Percentiles rank a stretch among this genome's conserved stretches.
Conservation (phyloP, 495 filamentous ascomycete species). For the Neurospora sp. region DNA sequence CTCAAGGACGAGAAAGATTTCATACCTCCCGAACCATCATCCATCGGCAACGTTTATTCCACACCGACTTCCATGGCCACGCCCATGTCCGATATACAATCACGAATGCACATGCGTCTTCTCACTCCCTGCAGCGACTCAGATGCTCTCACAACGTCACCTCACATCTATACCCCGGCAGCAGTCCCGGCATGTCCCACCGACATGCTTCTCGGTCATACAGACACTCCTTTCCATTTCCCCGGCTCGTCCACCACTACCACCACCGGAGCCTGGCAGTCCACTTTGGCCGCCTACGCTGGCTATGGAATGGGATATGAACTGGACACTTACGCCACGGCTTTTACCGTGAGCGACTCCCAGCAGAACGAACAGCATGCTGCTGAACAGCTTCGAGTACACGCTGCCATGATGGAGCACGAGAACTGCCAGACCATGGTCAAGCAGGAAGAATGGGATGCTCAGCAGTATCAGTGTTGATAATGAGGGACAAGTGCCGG, state of each 20-base stretch:
- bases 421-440: conserved; percentile 15
- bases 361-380: conserved; percentile 20
- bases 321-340: conserved; percentile 12
- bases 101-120: conserved; percentile 19
- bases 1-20: conserved; percentile 1
- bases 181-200: conserved; percentile 6
- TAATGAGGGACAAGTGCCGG: neutral
- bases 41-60: conserved; percentile 1
- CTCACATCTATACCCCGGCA: conserved; percentile 14
- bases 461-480: conserved; percentile 1
- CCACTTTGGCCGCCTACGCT: conserved; percentile 3
- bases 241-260: neutral
- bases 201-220: conserved; percentile 16
- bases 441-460: conserved; percentile 29
- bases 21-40: conserved; percentile 2
- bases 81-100: conserved; percentile 9
- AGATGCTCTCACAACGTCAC: conserved; percentile 20
- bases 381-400: conserved; percentile 12
- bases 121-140: conserved; percentile 37
- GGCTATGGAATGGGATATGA: conserved; percentile 12
- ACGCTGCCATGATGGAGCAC: conserved; percentile 15
- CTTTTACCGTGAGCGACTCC: conserved; percentile 12
- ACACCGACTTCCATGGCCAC: neutral
- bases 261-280: conserved; percentile 9
- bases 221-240: conserved; percentile 16